Evolutionary conservation across 345 rosid species (phyloP).

Genomic region (Corymbia maculata): DNA sequence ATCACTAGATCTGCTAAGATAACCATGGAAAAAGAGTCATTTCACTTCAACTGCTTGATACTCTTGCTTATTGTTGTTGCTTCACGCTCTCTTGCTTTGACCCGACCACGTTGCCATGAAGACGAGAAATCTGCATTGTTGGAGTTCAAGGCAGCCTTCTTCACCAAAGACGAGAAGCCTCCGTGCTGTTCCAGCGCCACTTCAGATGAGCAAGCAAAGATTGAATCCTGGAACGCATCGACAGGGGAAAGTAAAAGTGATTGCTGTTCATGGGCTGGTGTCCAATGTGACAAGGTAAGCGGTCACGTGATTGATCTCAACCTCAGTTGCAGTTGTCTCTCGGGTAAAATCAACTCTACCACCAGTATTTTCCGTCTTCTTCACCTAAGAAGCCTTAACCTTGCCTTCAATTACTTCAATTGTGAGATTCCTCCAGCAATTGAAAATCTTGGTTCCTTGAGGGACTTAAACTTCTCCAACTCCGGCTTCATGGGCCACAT

Average conservation of each 20-base stretch:
- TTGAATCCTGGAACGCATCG: too few relatives aligned
- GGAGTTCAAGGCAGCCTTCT: background rate
- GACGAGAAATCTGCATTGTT: background rate
- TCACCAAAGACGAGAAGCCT: background rate
- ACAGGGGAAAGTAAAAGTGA: too few relatives aligned
- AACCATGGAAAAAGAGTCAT: too few relatives aligned
- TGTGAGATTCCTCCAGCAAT: background rate
- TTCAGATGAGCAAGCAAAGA: background rate
- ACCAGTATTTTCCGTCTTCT: background rate
- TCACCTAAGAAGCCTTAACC: background rate
- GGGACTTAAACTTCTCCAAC: background rate
- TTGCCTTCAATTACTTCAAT: background rate
- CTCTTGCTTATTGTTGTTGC: too few relatives aligned
- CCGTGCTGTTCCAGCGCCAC: background rate
- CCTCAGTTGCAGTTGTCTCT: background rate
- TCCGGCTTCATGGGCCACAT: background rate
- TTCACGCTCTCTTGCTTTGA: background rate
- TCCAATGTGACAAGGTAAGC: background rate
- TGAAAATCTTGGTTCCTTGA: background rate
- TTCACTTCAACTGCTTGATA: too few relatives aligned
- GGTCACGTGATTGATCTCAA: background rate
- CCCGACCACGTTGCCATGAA: background rate
- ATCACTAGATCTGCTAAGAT: too few relatives aligned
- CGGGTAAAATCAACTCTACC: background rate
- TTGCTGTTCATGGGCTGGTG: too few relatives aligned